Conservation (phyloP, 257 asterid genomes). For the Handroanthus guayacan region DNA sequence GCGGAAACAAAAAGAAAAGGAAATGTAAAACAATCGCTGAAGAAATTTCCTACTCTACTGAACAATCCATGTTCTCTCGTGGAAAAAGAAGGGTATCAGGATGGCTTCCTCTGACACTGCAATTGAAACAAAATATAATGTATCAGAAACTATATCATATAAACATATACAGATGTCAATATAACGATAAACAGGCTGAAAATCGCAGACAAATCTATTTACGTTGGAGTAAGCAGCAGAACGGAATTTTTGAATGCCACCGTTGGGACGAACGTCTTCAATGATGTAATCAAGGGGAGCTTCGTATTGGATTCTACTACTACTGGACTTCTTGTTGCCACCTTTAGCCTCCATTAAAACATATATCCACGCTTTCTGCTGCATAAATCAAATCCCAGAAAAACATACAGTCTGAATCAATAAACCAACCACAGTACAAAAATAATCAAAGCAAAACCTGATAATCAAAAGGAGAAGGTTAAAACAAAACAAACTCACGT, state of each 20-base stretch:
- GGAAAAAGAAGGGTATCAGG: conserved; percentile 37
- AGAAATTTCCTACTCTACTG: conserved; percentile 33
- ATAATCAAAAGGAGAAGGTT: neutral
- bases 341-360: conserved; percentile 37
- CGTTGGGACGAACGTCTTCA: conserved; percentile 68
- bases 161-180: neutral
- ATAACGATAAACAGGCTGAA: too few species aligned
- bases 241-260: conserved; percentile 55
- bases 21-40: neutral
- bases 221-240: conserved; percentile 63
- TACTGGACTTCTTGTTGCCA: conserved; percentile 30
- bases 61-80: conserved; percentile 4
- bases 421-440: neutral
- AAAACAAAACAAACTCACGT: neutral
- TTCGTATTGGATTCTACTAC: conserved; percentile 47
- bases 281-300: conserved; percentile 51
- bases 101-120: conserved; percentile 55
- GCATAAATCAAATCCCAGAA: neutral
- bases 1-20: too few species aligned
- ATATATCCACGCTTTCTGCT: conserved; percentile 7
- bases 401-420: neutral
- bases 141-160: neutral
- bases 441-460: neutral
- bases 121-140: neutral
- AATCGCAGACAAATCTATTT: neutral